Percentiles rank a stretch among this genome's conserved stretches.
Conservation (phyloP, 768 basidiomycete species). For the Strobilomyces dryophilus region DNA sequence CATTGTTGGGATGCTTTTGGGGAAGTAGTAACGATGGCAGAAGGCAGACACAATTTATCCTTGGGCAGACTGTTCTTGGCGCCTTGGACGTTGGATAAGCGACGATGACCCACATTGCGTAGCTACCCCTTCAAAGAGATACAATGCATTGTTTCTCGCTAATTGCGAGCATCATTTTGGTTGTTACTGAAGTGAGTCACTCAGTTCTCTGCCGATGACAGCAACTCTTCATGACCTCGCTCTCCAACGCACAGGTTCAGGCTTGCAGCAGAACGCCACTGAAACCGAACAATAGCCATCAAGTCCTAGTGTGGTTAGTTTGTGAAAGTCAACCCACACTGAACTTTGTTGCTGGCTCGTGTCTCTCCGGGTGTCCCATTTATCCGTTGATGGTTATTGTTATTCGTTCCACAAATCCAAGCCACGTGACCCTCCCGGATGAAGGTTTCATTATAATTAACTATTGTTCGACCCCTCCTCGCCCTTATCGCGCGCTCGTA, state of each 20-base stretch:
- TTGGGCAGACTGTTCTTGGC: slow-evolving; percentile 43
- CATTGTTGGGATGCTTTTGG: slow-evolving; percentile 45
- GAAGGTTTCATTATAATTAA: slow-evolving; percentile 18
- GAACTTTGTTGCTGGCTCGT: slow-evolving; percentile 16
- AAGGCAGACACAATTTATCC: slow-evolving; percentile 46
- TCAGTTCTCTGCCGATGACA: slow-evolving; percentile 2
- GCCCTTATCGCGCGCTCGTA: slow-evolving; percentile 4
- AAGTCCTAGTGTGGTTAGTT: slow-evolving; percentile 2
- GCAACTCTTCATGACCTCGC: background rate
- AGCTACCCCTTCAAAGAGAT: background rate
- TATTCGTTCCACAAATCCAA: background rate
- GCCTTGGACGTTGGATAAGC: slow-evolving; percentile 21
- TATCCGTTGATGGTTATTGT: slow-evolving; percentile 24
- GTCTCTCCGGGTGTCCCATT: background rate
- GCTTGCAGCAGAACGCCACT: background rate
- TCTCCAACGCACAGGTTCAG: background rate
- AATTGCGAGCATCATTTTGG: slow-evolving; percentile 7
- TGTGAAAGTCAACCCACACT: background rate
- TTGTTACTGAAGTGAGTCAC: background rate
- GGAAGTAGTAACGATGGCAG: slow-evolving; percentile 56
- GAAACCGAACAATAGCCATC: slow-evolving; percentile 11
- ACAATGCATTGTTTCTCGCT: background rate
- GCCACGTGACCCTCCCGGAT: slow-evolving; percentile 22
- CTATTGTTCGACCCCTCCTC: slow-evolving; percentile 24
- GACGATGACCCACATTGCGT: background rate